Conservation (phyloP, 768 basidiomycete genomes). For the Candolleomyces aberdarensis region DNA sequence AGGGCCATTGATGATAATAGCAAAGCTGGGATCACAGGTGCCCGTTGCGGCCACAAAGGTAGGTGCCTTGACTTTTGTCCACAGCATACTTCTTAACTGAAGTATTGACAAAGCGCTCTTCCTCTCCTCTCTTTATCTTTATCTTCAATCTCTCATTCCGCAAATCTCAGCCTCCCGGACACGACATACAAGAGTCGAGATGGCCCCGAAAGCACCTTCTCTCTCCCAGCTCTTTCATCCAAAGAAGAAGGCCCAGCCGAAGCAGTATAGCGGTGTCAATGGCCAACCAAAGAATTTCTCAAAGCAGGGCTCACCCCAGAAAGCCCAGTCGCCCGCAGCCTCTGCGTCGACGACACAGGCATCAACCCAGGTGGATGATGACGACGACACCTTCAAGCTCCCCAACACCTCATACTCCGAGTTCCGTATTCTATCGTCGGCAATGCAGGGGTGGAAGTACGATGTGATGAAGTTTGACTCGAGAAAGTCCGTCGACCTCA, state of each 20-base stretch:
- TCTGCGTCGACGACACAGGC: conserved; percentile 32
- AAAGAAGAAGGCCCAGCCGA: conserved; percentile 51
- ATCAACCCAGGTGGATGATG: conserved; percentile 16
- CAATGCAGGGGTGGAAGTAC: conserved; percentile 85
- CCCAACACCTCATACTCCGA: conserved; percentile 72
- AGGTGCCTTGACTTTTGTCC: not conserved
- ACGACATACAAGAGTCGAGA: conserved; percentile 17
- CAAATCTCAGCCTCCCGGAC: not conserved
- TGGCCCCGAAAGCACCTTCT: conserved; percentile 41
- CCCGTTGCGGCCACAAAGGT: too few relatives aligned
- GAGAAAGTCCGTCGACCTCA: conserved; percentile 67
- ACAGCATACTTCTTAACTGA: conserved; percentile 7
- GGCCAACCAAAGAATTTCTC: conserved; percentile 12
- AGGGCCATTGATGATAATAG: not conserved
- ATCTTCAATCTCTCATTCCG: not conserved
- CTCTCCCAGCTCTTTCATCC: conserved; percentile 61
- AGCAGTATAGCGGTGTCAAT: conserved; percentile 10
- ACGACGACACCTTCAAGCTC: conserved; percentile 52
- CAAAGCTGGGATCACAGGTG: not conserved
- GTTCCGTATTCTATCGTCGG: conserved; percentile 75
- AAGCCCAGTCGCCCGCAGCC: conserved; percentile 38
- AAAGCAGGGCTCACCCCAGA: conserved; percentile 31
- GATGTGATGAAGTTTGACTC: conserved; percentile 91
- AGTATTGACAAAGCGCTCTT: not conserved
- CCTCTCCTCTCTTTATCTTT: not conserved